phyloP scores from a whole-genome alignment of 2,329 filamentous ascomycete species.

The Ceratocystiopsis minuta region DNA sequence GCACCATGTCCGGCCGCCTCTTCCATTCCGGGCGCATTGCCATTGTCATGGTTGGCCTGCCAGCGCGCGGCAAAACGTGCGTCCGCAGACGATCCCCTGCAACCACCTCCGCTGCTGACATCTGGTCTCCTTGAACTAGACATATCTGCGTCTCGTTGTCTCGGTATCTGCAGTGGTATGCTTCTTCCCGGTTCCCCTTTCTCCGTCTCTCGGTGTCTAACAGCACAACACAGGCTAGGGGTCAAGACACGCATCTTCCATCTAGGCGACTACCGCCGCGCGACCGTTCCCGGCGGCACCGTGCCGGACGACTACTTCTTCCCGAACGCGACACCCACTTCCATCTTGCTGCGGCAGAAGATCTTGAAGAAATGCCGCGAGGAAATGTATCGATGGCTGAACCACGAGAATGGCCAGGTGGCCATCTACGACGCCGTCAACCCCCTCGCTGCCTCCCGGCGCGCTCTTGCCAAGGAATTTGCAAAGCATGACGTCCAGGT shows the following conservation, averaged over 20 bases:
- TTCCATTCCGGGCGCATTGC: constrained; percentile 96
- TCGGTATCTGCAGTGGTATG: constrained; percentile 74
- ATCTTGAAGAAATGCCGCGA: constrained; percentile 95
- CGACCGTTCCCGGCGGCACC: constrained; percentile 67
- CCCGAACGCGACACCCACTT: constrained; percentile 78
- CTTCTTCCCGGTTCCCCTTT: background rate
- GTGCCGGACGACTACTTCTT: constrained; percentile 98
- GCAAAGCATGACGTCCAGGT: constrained; percentile 88
- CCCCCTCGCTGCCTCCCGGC: constrained; percentile 63
- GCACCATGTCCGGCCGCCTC: constrained; percentile 87
- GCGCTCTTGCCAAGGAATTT: constrained; percentile 83
- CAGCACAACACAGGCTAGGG: constrained; percentile 45
- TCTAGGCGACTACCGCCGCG: constrained; percentile 85
- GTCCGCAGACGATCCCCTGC: constrained; percentile 14
- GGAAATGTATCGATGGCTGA: constrained; percentile 90
- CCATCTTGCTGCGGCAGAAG: constrained; percentile 87
- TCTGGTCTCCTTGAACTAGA: constrained; percentile 20
- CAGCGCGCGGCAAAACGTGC: constrained; percentile 86
- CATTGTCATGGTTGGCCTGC: constrained; percentile 90
- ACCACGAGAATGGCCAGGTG: constrained; percentile 94
- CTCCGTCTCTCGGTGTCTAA: background rate
- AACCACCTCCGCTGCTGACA: background rate
- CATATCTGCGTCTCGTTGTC: constrained; percentile 93
- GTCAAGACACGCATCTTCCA: constrained; percentile 98
- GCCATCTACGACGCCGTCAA: constrained; percentile 98